phyloP scores from a whole-genome alignment of 306 rosid genomes.

The Gillenia trifoliata region DNA sequence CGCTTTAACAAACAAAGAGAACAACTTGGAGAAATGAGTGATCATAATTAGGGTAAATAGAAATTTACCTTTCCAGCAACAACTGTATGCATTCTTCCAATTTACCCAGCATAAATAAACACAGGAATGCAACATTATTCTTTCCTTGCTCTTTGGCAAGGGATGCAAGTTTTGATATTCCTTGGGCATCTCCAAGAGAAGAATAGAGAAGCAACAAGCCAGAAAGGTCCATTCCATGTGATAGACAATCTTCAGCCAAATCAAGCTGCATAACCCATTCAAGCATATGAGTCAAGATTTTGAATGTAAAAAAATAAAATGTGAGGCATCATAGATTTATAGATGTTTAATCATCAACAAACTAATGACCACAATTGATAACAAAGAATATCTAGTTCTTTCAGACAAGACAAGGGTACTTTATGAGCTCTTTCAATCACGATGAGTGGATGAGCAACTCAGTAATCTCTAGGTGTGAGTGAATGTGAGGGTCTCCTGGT shows the following conservation, averaged over 20 bases:
- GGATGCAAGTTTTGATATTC: slow-evolving; percentile 69
- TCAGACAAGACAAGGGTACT: background rate
- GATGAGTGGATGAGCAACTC: background rate
- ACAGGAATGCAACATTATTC: slow-evolving; percentile 88
- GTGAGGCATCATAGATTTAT: background rate
- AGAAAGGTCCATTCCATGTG: slow-evolving; percentile 77
- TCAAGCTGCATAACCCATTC: slow-evolving; percentile 62
- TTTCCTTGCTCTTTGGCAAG: slow-evolving; percentile 96
- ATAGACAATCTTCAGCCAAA: slow-evolving; percentile 93
- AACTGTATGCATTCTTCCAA: slow-evolving; percentile 93
- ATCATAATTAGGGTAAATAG: background rate
- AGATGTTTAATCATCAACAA: background rate
- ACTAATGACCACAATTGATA: background rate
- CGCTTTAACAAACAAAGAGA: slow-evolving; percentile 3
- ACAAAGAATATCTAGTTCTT: background rate
- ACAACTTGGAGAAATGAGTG: background rate
- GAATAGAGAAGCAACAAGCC: slow-evolving; percentile 90
- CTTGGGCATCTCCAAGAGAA: slow-evolving; percentile 93
- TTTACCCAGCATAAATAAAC: slow-evolving; percentile 86
- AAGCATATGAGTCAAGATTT: slow-evolving; percentile 4
- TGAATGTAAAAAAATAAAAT: background rate
- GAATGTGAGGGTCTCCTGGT: background rate
- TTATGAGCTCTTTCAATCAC: background rate
- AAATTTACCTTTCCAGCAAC: slow-evolving; percentile 71
- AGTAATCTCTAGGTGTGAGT: background rate